phyloP scores from a whole-genome alignment of 208 protist genomes.

The Porcisia deanei region DNA sequence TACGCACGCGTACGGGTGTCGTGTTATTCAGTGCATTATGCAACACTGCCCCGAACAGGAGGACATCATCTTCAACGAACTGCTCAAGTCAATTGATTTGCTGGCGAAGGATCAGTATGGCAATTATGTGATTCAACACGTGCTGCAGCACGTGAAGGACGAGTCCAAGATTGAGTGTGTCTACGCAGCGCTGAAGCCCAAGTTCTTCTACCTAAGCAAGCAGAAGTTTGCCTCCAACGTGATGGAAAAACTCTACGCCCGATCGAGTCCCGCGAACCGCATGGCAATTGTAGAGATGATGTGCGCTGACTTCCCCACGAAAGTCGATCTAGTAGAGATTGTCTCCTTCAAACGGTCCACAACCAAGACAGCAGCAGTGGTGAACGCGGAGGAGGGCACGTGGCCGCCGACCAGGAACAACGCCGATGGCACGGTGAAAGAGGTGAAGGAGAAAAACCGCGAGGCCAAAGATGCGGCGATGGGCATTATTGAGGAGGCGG shows the following conservation, averaged over 20 bases:
- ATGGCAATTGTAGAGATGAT: conserved; percentile 90
- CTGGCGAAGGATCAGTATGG: conserved; percentile 98
- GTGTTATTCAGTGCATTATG: conserved; percentile 99
- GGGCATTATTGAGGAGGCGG: conserved; percentile 63
- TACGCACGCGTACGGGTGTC: conserved; percentile 99
- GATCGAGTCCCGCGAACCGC: conserved; percentile 70
- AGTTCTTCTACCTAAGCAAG: conserved; percentile 88
- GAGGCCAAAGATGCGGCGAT: conserved; percentile 80
- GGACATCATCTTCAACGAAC: conserved; percentile 92
- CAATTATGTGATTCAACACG: conserved; percentile 99
- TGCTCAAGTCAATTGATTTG: conserved; percentile 83
- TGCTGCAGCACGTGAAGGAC: conserved; percentile 93
- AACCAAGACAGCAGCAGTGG: conserved; percentile 51
- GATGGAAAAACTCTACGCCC: conserved; percentile 97
- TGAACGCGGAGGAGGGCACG: conserved; percentile 48
- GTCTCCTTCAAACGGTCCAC: conserved; percentile 61
- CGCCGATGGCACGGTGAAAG: conserved; percentile 38
- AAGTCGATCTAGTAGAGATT: conserved; percentile 54
- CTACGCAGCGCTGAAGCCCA: conserved; percentile 62
- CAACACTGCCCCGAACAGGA: conserved; percentile 93
- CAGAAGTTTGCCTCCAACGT: conserved; percentile 99
- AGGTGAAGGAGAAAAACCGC: conserved; percentile 74
- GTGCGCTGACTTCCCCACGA: conserved; percentile 45
- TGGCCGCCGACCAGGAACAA: conserved; percentile 31
- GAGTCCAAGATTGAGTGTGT: conserved; percentile 84